A percentile compares a stretch with the other conserved stretches of the same genome.
Evolutionary conservation across 345 rosid species (phyloP).

Genomic region (Nephelium lappaceum): DNA sequence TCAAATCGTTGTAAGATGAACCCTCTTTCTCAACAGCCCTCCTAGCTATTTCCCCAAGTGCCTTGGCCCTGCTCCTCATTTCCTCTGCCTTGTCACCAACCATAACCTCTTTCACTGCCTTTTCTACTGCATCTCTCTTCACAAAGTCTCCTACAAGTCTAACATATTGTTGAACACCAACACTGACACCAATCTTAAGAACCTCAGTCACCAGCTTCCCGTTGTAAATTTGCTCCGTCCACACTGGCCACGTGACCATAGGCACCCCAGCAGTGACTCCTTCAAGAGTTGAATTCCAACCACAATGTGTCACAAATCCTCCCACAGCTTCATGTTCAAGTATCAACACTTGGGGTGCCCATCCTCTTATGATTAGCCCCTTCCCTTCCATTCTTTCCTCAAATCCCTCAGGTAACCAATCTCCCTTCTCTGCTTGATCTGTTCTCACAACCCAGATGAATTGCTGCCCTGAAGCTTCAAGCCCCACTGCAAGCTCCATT

Average conservation of each 20-base stretch:
- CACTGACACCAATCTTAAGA: slow-evolving; percentile 39
- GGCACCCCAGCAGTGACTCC: slow-evolving; percentile 51
- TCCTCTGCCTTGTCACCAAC: slow-evolving; percentile 34
- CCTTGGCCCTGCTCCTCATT: slow-evolving; percentile 32
- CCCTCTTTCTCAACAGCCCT: slow-evolving; percentile 42
- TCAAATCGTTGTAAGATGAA: slow-evolving; percentile 33
- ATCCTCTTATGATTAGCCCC: slow-evolving; percentile 43
- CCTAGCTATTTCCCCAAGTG: slow-evolving; percentile 29
- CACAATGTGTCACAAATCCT: slow-evolving; percentile 70
- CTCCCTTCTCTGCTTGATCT: slow-evolving; percentile 22
- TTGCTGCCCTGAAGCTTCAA: slow-evolving; percentile 41
- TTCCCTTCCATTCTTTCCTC: slow-evolving; percentile 32
- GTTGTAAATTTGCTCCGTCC: slow-evolving; percentile 63
- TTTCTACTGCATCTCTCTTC: slow-evolving; percentile 28
- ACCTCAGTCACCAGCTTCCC: slow-evolving; percentile 51
- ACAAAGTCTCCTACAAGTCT: slow-evolving; percentile 21
- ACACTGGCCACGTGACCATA: slow-evolving; percentile 65
- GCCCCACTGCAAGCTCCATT: slow-evolving; percentile 43
- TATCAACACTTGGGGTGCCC: slow-evolving; percentile 67
- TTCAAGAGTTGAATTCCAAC: slow-evolving; percentile 71
- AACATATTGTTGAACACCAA: slow-evolving; percentile 39
- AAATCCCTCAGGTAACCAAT: slow-evolving; percentile 44
- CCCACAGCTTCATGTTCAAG: slow-evolving; percentile 64
- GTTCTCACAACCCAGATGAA: slow-evolving; percentile 55
- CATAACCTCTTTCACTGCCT: slow-evolving; percentile 41